Percentiles rank a stretch among this genome's conserved stretches.
Conservation (phyloP, 2,329 filamentous ascomycete genomes). For the Diplodia seriata region DNA sequence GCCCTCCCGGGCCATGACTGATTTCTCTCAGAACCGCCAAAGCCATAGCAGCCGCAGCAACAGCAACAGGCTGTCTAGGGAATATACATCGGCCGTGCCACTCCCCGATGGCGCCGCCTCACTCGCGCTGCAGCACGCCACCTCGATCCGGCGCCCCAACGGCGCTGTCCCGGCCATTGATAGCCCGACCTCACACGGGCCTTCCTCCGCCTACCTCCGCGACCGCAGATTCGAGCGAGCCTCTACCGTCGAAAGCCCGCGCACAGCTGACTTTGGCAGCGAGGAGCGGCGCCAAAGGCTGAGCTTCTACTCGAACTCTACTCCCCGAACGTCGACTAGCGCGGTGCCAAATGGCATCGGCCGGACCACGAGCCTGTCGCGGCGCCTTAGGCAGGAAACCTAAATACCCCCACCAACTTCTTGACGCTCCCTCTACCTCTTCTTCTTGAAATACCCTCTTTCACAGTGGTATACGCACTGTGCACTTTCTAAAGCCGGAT, state of each 20-base stretch:
- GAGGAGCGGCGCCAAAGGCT: slow-evolving; percentile 30
- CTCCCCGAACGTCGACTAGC: slow-evolving; percentile 5
- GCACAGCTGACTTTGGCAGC: slow-evolving; percentile 10
- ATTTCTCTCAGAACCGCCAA: slow-evolving; percentile 46
- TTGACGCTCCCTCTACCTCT: not conserved
- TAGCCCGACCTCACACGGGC: slow-evolving; percentile 6
- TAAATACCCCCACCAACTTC: not conserved
- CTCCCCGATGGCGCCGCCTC: slow-evolving; percentile 43
- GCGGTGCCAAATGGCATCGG: not conserved
- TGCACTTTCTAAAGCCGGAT: slow-evolving; percentile 2
- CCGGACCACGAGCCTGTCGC: slow-evolving; percentile 24
- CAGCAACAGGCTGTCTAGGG: slow-evolving; percentile 41
- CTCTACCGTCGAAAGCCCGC: slow-evolving; percentile 19
- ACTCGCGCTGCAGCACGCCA: slow-evolving; percentile 39
- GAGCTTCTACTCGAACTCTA: slow-evolving; percentile 25
- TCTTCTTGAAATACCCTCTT: slow-evolving; percentile 23
- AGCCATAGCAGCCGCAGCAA: slow-evolving; percentile 31
- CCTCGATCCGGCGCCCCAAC: slow-evolving; percentile 27
- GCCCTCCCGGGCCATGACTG: slow-evolving; percentile 58
- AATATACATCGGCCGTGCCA: slow-evolving; percentile 48
- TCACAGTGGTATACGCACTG: not conserved
- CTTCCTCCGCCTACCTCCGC: slow-evolving; percentile 21
- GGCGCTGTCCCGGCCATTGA: slow-evolving; percentile 16
- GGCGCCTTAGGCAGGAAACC: slow-evolving; percentile 26
- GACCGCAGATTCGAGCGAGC: slow-evolving; percentile 29